Evolutionary conservation across 805 yeast species (phyloP), one percentile per base, ranked within the genome.

Genomic region (Lipomyces orientalis): DNA sequence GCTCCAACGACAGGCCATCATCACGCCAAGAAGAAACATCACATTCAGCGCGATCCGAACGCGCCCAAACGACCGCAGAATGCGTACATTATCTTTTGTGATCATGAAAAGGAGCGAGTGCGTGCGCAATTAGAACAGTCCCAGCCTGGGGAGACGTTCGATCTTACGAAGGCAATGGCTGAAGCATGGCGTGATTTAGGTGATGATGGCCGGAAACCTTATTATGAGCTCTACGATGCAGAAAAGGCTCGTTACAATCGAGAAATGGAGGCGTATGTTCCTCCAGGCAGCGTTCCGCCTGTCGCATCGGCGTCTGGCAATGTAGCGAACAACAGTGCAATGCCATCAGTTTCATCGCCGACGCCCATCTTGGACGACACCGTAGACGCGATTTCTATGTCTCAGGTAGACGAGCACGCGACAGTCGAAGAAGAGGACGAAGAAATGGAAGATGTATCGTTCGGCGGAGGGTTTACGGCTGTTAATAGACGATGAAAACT

Each of bases 11-110:
- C 54, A 33, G 29, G 37, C 58, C 39, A 16, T 56, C 25, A 54
- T 25, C 43, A 68, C 8, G 37, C 60, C 10, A 56, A 62, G 75
- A 72, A 75, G 79, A 75, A 67, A 75, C 80, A 73, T 58, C 81
- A 64, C n/a, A 31, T 82, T 61, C 81, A 83, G 9, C 86, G 93
- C 73, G 97, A 93, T 77, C 97, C 97, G 9, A 88, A 87, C 72
- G 83, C 89, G 74, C 98, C 97, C 25, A 91, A 90, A 73, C 83
- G 96, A 74, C 97, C 97, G 5, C 89, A 95, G 2, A 93, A 93
- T 77, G 97, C 97, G 4, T 93, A 93, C 75, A 81, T 91, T 69
- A 85, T 91, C 64, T 93, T 90, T 75, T 93, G 97, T 79, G 98
- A 93, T 67, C 80, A 85, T 80, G 96, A 91, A 75, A 90, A 90